Base-by-base conservation (phyloP, 441 rosid genomes). In the Gossypium trilobum region DNA sequence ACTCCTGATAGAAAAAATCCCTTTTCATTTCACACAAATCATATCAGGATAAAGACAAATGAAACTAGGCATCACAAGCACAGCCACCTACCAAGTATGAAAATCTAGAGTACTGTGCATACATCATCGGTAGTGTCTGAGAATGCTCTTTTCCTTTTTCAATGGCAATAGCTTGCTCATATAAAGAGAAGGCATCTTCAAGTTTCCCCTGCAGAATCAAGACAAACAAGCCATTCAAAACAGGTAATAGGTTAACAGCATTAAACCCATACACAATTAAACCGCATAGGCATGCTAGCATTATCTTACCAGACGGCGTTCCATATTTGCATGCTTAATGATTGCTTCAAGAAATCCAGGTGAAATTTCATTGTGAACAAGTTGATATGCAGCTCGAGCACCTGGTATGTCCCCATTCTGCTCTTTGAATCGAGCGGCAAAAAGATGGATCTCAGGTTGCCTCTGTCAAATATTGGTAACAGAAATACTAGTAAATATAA, bases 331-430 rank as follows among this genome's bases (percentile, higher is more conserved):
- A 80, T 95, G 99, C 82, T 91, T 93, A 39, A 86, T 81, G 78
- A 93, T 88, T 60, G 98, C 99, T 85, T 95, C 99, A 72, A 95
- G 81, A 74, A 95, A 91, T 59, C 96, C 99, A 27, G 99, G 98
- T 25, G 98, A 81, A 73, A 88, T 86, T 86, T 95, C 96, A 75
- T 87, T 39, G 72, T 95, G 98, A 70, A 95, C 80, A 74, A 87
- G 89, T 78, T 91, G 92, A 78, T 79, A 93, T 19, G 96, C 90
- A 77, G 98, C 97, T 78, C 87, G 87, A 75, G 99, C 96, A 75
- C 97, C 97, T 63, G 75, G 71, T 59, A 90, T 72, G 80, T 95
- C 97, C 52, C 83, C 97, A 71, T 76, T 91, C 84, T 93, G 89
- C 87, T 95, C 98, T 80, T 87, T 92, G 68, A 92, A 83, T 77